Percentiles rank a stretch among this genome's conserved stretches.
phyloP scores from a whole-genome alignment of 225 moss, liverwort and hornwort species.

The Antitrichia curtipendula region DNA sequence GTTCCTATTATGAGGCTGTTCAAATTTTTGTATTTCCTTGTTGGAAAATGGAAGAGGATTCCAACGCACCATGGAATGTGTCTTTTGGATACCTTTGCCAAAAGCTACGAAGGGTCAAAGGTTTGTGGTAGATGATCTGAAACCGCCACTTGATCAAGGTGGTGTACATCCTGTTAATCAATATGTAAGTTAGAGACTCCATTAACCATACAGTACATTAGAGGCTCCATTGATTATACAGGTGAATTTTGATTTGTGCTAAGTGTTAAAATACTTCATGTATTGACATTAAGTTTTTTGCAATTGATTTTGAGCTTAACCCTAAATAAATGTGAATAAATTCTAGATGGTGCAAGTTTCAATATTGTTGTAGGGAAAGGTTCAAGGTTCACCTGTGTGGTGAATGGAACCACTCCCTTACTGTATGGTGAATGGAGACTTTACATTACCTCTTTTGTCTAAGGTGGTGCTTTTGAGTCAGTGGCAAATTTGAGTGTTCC shows the following conservation, averaged over 20 bases:
- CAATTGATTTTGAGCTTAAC: neutral
- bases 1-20: neutral
- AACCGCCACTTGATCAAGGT: neutral
- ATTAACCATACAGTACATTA: neutral
- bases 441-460: neutral
- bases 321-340: neutral
- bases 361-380: neutral
- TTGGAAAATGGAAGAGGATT: neutral
- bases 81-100: neutral
- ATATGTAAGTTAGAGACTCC: neutral
- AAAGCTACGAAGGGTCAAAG: neutral
- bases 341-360: neutral
- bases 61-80: neutral
- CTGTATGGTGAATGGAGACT: too few species aligned
- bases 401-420: neutral
- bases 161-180: neutral
- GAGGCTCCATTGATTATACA: neutral
- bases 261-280: neutral
- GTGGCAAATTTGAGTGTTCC: neutral
- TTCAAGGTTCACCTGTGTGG: neutral
- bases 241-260: neutral
- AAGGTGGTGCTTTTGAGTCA: neutral
- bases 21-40: neutral
- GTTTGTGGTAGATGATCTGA: neutral
- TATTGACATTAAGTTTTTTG: neutral